phyloP scores from a whole-genome alignment of 768 basidiomycete species.

The Dacryopinax spathularia region DNA sequence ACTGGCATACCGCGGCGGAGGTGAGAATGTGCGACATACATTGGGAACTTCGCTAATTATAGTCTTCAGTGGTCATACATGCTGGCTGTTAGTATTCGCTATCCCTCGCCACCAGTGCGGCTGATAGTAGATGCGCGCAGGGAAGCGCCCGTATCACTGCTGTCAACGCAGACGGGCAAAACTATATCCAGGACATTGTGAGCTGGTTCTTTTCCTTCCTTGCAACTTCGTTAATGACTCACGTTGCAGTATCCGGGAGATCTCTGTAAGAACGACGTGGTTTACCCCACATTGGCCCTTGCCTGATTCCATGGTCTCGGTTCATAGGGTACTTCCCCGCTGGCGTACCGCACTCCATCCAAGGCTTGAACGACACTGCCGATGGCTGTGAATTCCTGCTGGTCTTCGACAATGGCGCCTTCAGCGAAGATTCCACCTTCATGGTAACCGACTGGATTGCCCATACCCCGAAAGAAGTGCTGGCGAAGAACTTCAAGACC shows the following conservation, averaged over 20 bases:
- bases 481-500: slow-evolving; percentile 51
- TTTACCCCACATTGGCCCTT: slow-evolving; percentile 29
- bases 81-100: slow-evolving; percentile 25
- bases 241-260: slow-evolving; percentile 35
- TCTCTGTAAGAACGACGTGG: slow-evolving; percentile 33
- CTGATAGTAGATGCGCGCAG: not conserved
- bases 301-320: not conserved
- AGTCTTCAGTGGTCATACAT: slow-evolving; percentile 28
- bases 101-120: slow-evolving; percentile 8
- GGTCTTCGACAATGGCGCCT: slow-evolving; percentile 39
- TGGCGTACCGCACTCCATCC: slow-evolving; percentile 42
- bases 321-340: slow-evolving; percentile 34
- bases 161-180: slow-evolving; percentile 38
- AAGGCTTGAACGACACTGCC: slow-evolving; percentile 25
- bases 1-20: slow-evolving; percentile 40
- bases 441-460: slow-evolving; percentile 54
- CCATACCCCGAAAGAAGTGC: slow-evolving; percentile 45
- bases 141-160: slow-evolving; percentile 29
- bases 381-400: slow-evolving; percentile 43
- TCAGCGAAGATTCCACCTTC: slow-evolving; percentile 48
- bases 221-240: not conserved
- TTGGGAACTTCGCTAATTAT: not conserved
- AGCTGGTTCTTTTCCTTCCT: slow-evolving; percentile 13
- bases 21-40: slow-evolving; percentile 20
- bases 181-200: slow-evolving; percentile 43